Evolutionary conservation across 2,329 filamentous ascomycete species (phyloP), one percentile per base, ranked within the genome.

Genomic region (Myrmaecium sp.): DNA sequence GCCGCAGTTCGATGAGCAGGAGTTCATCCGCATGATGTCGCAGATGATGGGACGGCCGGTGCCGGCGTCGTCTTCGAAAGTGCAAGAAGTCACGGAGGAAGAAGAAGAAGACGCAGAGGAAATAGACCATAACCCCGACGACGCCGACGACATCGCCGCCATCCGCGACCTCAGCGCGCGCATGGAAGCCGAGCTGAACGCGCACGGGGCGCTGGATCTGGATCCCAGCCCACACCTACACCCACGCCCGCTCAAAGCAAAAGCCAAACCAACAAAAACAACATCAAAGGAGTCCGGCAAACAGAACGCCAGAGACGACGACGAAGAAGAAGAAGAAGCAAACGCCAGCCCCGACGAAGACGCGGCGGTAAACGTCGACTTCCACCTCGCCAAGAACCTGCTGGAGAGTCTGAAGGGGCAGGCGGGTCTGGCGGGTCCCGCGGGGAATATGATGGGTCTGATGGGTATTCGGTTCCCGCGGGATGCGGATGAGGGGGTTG

Each of bases 391-490:
- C 11, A 82, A 78, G 49, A 95, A 95, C 42, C 60, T 98, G 29
- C 60, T 98, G 2, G 82, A 94, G 49, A 86, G 81, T 40, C 84
- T 98, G 53, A 91, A 92, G 45, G 75, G 79, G 10, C 86, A 95
- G 49, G 81, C 63, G 11, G 89, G 89, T 8, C 69, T 77, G 59
- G 64, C 81, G 17, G 89, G 89, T 0, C 89, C 89, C 1, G 78
- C 79, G 2, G 74, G 84, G 1, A 95, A 94, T 46, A 58, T 98
- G 33, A 64, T 98, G 42, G 75, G 74, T 5, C 66, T 91, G 55
- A 77, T 95, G 74, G 83, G 83, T 1, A 60, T 94, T 36, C 64
- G 69, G 21, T 58, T 94, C 32, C 86, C 86, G 0, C 64, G 78
- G 32, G 82, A 92, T 41, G 81, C 86, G 33, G 72, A 66, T 14